Percentiles rank a stretch among this genome's conserved stretches.
Evolutionary conservation across 2,329 filamentous ascomycete species (phyloP).

Genomic region (Metarhizium brunneum): DNA sequence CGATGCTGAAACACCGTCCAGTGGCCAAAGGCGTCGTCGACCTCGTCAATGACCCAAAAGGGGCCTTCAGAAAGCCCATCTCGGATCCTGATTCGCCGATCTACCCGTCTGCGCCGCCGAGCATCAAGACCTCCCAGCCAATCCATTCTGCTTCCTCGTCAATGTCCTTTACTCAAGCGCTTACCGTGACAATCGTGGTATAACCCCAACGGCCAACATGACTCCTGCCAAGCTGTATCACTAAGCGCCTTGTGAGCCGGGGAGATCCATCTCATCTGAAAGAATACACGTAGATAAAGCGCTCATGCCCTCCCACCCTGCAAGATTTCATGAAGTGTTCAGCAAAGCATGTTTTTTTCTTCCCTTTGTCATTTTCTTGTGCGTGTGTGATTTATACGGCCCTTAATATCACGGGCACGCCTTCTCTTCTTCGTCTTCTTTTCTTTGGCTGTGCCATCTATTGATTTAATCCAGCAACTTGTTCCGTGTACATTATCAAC

Average conservation of each 20-base stretch:
- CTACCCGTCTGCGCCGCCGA: neutral
- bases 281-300: neutral
- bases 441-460: neutral
- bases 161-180: neutral
- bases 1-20: neutral
- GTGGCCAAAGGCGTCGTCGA: neutral
- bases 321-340: neutral
- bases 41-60: neutral
- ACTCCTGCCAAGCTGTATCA: neutral
- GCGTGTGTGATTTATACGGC: no score
- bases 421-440: no score
- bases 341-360: neutral
- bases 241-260: neutral
- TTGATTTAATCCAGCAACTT: neutral
- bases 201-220: neutral
- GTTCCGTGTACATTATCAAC: neutral
- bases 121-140: neutral
- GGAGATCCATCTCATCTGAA: neutral
- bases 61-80: neutral
- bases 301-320: no score
- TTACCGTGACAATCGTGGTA: neutral
- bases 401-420: neutral
- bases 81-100: conserved; percentile 2
- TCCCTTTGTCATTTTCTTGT: conserved; percentile 3
- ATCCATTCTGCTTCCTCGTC: neutral